These are phyloP conservation scores for Petrea volubilis DNA, from an alignment of 257 asterid species.

Conservation along the genomic window DNA sequence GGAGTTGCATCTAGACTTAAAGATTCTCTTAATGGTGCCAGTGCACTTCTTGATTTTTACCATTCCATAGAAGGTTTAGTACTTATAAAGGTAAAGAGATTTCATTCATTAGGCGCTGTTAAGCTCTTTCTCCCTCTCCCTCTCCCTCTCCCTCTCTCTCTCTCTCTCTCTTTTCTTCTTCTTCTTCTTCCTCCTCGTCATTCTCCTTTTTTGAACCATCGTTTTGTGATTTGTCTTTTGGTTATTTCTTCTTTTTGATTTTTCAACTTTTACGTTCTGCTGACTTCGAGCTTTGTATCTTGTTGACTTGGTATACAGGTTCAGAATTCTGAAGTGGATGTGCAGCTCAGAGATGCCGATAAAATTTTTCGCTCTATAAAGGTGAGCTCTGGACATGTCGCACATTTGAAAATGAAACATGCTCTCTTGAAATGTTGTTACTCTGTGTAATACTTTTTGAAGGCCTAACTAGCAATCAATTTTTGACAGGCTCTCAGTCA, in stretches of 20 bases:
- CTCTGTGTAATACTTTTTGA: constrained; percentile 9
- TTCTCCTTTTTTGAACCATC: not conserved
- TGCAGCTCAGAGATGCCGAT: constrained; percentile 70
- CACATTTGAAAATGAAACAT: constrained; percentile 9
- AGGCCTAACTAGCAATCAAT: constrained; percentile 22
- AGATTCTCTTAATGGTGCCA: constrained; percentile 55
- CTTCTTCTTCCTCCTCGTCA: not conserved
- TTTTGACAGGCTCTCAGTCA: constrained; percentile 84
- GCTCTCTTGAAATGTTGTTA: constrained; percentile 6
- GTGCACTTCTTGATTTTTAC: constrained; percentile 73
- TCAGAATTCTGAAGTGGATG: constrained; percentile 61
- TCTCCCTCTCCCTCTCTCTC: too few species aligned
- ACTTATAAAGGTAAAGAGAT: constrained; percentile 62
- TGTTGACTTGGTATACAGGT: constrained; percentile 52
- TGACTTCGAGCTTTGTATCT: constrained; percentile 13
- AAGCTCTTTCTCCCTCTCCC: not conserved
- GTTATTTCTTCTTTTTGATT: not conserved
- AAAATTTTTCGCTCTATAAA: constrained; percentile 66
- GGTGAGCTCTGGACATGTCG: constrained; percentile 43
- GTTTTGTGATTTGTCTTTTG: too few species aligned
- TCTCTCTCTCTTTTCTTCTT: too few species aligned
- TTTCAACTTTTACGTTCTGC: not conserved
- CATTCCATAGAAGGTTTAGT: constrained; percentile 67
- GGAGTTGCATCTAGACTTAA: constrained; percentile 63
- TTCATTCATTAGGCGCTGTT: not conserved